These are phyloP conservation scores for Clathrus columnatus DNA, from an alignment of 768 basidiomycete species.

Conservation along the genomic window DNA sequence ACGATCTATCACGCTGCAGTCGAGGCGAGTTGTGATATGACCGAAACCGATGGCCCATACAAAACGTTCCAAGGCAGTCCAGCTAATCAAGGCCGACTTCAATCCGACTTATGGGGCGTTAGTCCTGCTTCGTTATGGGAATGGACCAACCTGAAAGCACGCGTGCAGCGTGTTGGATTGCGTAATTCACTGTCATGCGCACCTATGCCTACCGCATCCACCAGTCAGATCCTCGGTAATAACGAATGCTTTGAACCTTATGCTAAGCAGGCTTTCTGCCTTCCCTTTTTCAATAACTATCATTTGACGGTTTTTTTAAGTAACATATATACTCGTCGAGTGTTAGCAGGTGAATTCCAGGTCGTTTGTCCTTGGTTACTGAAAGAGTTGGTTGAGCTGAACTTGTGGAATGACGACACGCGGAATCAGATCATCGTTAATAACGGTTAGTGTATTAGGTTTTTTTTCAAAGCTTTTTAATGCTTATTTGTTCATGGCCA, in stretches of 20 bases:
- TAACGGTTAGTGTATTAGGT: constrained; percentile 38
- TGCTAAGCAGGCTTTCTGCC: constrained; percentile 52
- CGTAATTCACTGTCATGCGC: constrained; percentile 86
- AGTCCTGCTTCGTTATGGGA: constrained; percentile 91
- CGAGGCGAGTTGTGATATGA: constrained; percentile 85
- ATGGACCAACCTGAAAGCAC: constrained; percentile 80
- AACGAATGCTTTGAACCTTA: constrained; percentile 99
- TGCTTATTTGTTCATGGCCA: neutral
- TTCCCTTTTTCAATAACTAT: neutral
- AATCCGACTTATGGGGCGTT: constrained; percentile 93
- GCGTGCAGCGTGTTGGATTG: constrained; percentile 66
- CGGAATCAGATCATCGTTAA: constrained; percentile 99
- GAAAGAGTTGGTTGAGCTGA: constrained; percentile 92
- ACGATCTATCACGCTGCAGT: constrained; percentile 96
- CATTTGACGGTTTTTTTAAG: constrained; percentile 33
- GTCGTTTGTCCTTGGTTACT: constrained; percentile 98
- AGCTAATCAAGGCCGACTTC: constrained; percentile 78
- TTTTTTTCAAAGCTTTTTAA: constrained; percentile 19
- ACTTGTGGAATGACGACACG: constrained; percentile 97
- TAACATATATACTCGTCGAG: constrained; percentile 98
- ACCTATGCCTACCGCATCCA: constrained; percentile 99
- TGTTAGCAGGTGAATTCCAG: constrained; percentile 99
- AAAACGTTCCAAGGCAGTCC: constrained; percentile 88
- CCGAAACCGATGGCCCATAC: constrained; percentile 71
- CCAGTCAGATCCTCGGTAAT: constrained; percentile 94